Base-by-base conservation (phyloP, 2,329 filamentous ascomycete species). In the Knoxdaviesia proteae region DNA sequence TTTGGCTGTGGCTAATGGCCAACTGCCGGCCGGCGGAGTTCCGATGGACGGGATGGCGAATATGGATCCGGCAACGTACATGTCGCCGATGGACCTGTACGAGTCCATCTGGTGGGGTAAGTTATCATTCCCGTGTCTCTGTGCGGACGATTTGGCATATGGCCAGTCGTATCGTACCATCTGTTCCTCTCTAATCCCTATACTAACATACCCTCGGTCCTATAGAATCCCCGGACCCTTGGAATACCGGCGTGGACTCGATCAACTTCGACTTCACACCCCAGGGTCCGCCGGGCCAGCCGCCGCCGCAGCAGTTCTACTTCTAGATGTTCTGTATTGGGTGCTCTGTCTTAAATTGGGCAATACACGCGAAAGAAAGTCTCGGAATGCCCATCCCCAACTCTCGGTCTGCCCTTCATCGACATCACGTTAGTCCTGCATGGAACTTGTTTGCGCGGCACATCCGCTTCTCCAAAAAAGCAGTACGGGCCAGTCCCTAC, bases 51-150 rank as follows among this genome's bases (percentile, higher is more conserved):
- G 65, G 39, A 56, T 74, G 41, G 55, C 59, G 40, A 55, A 61
- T 34, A 57, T 71, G 7, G 74, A 77, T 46, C 69, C 70, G 10
- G 61, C 67, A 3, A 61, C 71, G 34, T 69, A 73, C 49, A 72
- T 78, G 63, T 74, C 74, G 35, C 74, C 74, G 1, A 74, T 79
- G 71, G 74, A 79, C 46, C 58, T 79, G 1, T 79, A 77, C 52
- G 73, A 78, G 50, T 76, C 72, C 4, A 79, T 79, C 39, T 78
- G 77, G 59, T 77, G 72, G 65, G 74, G 73, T 77, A 57, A 54
- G 69, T 61, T 20, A 34, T 31, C 11, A 34, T 42, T 42, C 20
- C 35, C 40, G 7, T 6, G 34, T 20, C 20, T 20, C 20, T 20
- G 20, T 20, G 20, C 3, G 20, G 20, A 20, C 20, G 20, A 20